Evolutionary conservation across 208 protist species (phyloP), one percentile per base, ranked within the genome.

Genomic region (Trypanosoma congolense): DNA sequence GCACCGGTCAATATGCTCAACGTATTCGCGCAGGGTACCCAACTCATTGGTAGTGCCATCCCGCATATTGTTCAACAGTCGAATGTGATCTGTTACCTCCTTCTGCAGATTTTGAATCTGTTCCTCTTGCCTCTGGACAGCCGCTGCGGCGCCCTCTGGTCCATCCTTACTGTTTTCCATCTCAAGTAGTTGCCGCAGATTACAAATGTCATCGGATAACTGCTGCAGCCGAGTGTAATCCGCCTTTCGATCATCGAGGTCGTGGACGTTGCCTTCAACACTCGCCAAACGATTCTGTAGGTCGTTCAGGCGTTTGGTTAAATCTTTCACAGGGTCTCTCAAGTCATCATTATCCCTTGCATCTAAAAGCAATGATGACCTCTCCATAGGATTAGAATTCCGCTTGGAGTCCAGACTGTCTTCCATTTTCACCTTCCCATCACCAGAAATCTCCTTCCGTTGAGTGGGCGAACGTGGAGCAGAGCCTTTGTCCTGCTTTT

Each of bases 1-100:
- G 67, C 80, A 73, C 54, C 83, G 76, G 45, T 95, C 80, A 6
- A 95, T 69, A 46, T 83, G 72, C 36, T 92, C 77, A 14, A 94
- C 46, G 33, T 78, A 70, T 22, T 83, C 79, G 29, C 65, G 65
- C 59, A 94, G 43, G 12, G 61, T 50, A 19, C 69, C 60, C 5
- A 87, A 36, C 26, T 87, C 87, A n/a, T 83, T 75, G 4, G 45
- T 29, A 5, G 68, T 68, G 1, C 38, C 29, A 3, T 67, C 74
- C 29, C 47, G 33, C 40, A 66, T 56, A 43, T 16, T 62, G 22
- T 59, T 21, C 35, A 55, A 43, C 31, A 53, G 38, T 21, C 80
- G 62, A 31, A 72, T 58, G 47, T 89, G 65, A 3, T 63, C 63
- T 14, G 58, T 48, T 29, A 94, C 25, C 50, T 91, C 76, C 14